These are phyloP conservation scores for Ceratocystis ficicola DNA, from an alignment of 2,329 filamentous ascomycete genomes.

Conservation along the genomic window DNA sequence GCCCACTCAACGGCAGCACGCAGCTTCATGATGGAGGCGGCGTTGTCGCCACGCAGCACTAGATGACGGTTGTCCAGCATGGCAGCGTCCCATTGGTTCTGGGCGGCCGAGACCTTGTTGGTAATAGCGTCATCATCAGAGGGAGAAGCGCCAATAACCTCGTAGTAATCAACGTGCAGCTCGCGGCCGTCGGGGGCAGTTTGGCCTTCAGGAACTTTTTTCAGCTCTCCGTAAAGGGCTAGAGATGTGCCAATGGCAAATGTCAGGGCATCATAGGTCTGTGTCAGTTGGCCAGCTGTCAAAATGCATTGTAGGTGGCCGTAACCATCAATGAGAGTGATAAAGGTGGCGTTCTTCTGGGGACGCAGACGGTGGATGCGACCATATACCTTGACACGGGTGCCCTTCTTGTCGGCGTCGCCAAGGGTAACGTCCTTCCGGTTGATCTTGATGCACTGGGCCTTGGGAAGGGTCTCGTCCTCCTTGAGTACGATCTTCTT, in stretches of 20 bases:
- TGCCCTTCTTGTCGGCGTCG: conserved; percentile 49
- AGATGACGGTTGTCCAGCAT: conserved; percentile 76
- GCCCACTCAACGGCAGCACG: conserved; percentile 69
- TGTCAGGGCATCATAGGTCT: conserved; percentile 82
- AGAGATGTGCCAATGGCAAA: conserved; percentile 82
- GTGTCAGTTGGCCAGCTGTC: conserved; percentile 61
- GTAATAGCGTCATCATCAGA: conserved; percentile 85
- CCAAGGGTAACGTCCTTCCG: conserved; percentile 53
- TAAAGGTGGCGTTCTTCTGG: conserved; percentile 76
- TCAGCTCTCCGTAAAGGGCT: conserved; percentile 71
- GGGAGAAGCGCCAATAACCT: conserved; percentile 64
- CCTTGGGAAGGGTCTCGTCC: conserved; percentile 58
- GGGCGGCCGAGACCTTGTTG: conserved; percentile 49
- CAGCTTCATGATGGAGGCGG: conserved; percentile 78
- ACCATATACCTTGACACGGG: conserved; percentile 66
- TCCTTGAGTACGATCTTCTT: conserved; percentile 61
- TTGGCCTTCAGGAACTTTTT: conserved; percentile 62
- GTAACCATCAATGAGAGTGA: conserved; percentile 76
- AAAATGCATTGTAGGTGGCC: conserved; percentile 70
- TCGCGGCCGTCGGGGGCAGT: conserved; percentile 76
- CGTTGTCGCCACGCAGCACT: conserved; percentile 69
- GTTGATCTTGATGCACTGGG: conserved; percentile 63
- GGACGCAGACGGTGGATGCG: conserved; percentile 68
- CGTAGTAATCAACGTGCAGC: conserved; percentile 81
- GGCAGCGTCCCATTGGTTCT: conserved; percentile 44